Evolutionary conservation across 2,329 filamentous ascomycete species (phyloP), one percentile per base, ranked within the genome.

Genomic region (Microdochium trichocladiopsis): DNA sequence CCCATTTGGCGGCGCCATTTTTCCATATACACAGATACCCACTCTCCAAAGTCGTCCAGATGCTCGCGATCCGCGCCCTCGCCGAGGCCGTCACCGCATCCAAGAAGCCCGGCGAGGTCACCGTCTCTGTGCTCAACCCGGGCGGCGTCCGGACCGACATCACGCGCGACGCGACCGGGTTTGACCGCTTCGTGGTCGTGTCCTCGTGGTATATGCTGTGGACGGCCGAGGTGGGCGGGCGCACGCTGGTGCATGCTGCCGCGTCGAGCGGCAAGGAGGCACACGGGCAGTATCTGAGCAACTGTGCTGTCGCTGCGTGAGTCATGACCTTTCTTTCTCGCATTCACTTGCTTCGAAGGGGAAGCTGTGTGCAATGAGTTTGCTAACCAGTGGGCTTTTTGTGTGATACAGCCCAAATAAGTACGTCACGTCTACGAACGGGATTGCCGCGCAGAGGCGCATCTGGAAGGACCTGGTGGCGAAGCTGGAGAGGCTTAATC

Each of bases 101-200:
- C 2, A 54, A 11, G 55, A 61, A 37, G 43, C 59, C 64, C 11
- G 41, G 41, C 41, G 16, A 18, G 41, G 73, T 82, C 37, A 72
- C 72, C 1, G 57, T 83, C 52, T 82, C 80, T 58, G 68, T 69
- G 54, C 55, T 78, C 21, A 79, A 78, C 52, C 79, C 80, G 0
- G 79, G 79, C 1, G 65, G 77, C 25, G 82, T 79, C 59, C 68
- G 77, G 41, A 74, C 74, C 1, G 65, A 72, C 23, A 64, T 83
- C 1, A 58, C 56, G 5, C 67, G 77, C 2, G 70, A 78, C 0
- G 24, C 50, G 0, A 51, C 41, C 33, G 16, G 51, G 50, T 1
- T 57, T 53, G 53, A 12, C 12, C 1, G 14, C 14, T 49, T 50
- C 21, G 50, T 18, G 31, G 58, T 31, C 31, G 60, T 48, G 21